Percentiles rank a stretch among this genome's conserved stretches.
These are phyloP conservation scores for Candida bentonensis DNA, from an alignment of 805 yeast genomes.

Conservation along the genomic window DNA sequence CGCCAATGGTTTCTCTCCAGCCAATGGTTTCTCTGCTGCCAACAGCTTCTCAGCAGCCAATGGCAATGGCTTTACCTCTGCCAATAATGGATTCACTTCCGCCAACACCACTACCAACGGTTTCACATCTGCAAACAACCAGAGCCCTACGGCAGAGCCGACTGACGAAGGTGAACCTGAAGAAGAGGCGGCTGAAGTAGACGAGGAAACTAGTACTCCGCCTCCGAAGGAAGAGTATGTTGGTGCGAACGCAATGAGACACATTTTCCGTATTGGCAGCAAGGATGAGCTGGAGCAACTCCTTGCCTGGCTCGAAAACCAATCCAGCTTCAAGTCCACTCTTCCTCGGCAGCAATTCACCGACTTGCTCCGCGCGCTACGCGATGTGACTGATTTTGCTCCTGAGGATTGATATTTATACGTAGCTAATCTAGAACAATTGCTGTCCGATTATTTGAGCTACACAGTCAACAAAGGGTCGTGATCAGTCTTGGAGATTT, in stretches of 20 bases:
- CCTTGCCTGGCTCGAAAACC: constrained; percentile 17
- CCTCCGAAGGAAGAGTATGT: background rate
- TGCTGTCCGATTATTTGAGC: background rate
- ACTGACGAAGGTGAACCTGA: background rate
- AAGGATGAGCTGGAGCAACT: constrained; percentile 12
- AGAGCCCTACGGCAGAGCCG: background rate
- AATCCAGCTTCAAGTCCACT: constrained; percentile 7
- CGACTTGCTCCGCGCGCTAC: background rate
- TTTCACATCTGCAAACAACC: background rate
- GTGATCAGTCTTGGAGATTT: constrained; percentile 39
- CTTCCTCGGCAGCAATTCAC: constrained; percentile 5
- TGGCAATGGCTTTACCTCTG: too few relatives aligned
- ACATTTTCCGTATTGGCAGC: constrained; percentile 15
- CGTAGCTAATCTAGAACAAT: background rate
- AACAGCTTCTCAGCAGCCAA: too few relatives aligned
- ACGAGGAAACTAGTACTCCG: background rate
- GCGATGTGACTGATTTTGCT: constrained; percentile 1
- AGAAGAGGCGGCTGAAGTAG: background rate
- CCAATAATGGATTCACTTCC: background rate
- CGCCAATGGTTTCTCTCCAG: too few relatives aligned
- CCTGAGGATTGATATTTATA: background rate
- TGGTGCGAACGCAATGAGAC: constrained; percentile 4
- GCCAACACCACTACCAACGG: background rate
- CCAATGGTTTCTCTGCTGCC: too few relatives aligned
- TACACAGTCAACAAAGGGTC: constrained; percentile 43